Base-by-base conservation (phyloP, 1,284 basidiomycete genomes). In the Cutaneotrichosporon sp. region DNA sequence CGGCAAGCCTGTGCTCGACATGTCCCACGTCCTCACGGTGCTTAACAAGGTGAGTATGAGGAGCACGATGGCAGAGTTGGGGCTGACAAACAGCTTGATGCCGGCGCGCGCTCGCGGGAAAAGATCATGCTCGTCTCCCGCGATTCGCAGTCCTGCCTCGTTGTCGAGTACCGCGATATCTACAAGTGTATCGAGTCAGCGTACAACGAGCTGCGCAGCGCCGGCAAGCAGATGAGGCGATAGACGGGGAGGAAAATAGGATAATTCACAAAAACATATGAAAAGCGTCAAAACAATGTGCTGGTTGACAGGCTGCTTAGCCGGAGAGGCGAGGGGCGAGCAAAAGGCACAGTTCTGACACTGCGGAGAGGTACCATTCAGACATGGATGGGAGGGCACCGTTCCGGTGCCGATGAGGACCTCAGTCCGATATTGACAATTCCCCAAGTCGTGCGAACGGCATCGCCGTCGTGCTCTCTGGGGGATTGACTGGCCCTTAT, bases 1-100 rank as follows among this genome's bases (percentile, higher is more conserved):
- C 57, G 90, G 90, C 10, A 85, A 87, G 54, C 93, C 96, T 0
- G 84, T 97, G 11, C 80, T 97, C 49, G 93, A 96, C 69, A 76
- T 97, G 55, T 83, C 84, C 1, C 91, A 97, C 75, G 91, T 97
- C n/a, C 76, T 97, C 25, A 82, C 84, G 1, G 90, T 87, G 67
- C 77, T 96, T 56, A 94, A 90, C 78, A 97, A 96, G 82, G 88
- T 87, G n/a, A n/a, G n/a, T n/a, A n/a, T n/a, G n/a, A n/a, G n/a
- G n/a, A n/a, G n/a, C n/a, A n/a, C n/a, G n/a, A n/a, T n/a, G 46
- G 10, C 22, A 20, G 49, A 37, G 19, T 20, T 12, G 26, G n/a
- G n/a, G 38, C 46, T 51, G 31, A 49, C 42, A 22, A n/a, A 4
- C 52, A 54, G 54, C 54, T 59, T 27, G 57, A 59, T 22, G 57